Conservation (phyloP, 768 basidiomycete species). For the Kwoniella sp. region DNA sequence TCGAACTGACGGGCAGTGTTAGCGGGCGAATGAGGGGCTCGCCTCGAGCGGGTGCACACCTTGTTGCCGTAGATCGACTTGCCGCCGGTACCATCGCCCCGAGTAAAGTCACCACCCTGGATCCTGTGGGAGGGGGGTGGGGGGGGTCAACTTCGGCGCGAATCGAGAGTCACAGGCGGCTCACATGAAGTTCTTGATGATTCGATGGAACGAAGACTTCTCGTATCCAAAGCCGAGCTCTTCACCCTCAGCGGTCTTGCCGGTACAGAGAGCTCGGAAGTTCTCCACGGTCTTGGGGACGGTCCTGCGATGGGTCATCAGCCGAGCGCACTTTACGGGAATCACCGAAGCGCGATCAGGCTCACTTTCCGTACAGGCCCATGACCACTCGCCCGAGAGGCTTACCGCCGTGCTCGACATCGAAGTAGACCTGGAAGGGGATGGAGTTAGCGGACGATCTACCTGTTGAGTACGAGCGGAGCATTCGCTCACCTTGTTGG, state of each 20-base stretch:
- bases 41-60: constrained; percentile 54
- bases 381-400: constrained; percentile 78
- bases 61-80: constrained; percentile 30
- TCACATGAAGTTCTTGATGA: constrained; percentile 87
- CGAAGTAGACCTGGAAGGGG: constrained; percentile 66
- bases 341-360: background rate
- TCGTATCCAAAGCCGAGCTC: constrained; percentile 85
- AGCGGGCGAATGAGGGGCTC: background rate
- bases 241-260: constrained; percentile 70
- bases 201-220: constrained; percentile 92
- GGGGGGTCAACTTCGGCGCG: background rate
- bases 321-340: background rate
- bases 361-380: constrained; percentile 83
- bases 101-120: constrained; percentile 92
- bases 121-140: constrained; percentile 44
- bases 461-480: background rate
- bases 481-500: constrained; percentile 58
- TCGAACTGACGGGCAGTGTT: constrained; percentile 58
- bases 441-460: constrained; percentile 3
- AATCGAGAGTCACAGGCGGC: background rate
- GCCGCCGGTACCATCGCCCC: constrained; percentile 51
- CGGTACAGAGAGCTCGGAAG: constrained; percentile 88
- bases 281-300: constrained; percentile 94
- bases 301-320: constrained; percentile 56
- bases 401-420: constrained; percentile 86